Evolutionary conservation across 495 filamentous ascomycete genomes (phyloP).

Genomic region (Penicillium psychrofluorescens): DNA sequence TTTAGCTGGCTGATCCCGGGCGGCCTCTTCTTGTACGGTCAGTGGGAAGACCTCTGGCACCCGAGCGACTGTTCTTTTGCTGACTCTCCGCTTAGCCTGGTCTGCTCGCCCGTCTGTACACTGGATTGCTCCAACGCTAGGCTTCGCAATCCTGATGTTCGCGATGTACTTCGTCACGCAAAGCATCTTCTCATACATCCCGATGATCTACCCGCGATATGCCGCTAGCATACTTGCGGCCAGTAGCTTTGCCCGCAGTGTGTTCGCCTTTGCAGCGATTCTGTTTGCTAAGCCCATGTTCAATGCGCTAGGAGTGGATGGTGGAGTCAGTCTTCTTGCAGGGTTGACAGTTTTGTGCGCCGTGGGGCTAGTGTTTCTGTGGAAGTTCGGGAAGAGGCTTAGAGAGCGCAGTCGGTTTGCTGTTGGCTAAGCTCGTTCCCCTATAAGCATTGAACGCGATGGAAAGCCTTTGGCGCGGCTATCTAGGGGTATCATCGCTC

Average conservation of each 20-base stretch:
- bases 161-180: conserved; percentile 45
- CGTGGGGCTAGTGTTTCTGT: conserved; percentile 5
- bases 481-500: too few relatives aligned
- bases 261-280: conserved; percentile 41
- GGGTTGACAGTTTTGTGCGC: conserved; percentile 46
- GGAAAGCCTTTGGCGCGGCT: too few relatives aligned
- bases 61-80: conserved; percentile 43
- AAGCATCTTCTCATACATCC: conserved; percentile 50
- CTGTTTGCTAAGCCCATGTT: conserved; percentile 41
- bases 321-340: conserved; percentile 44
- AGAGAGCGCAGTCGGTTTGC: too few relatives aligned
- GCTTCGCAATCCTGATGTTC: conserved; percentile 45
- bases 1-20: too few relatives aligned
- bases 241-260: conserved; percentile 39
- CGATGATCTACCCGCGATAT: conserved; percentile 44
- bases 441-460: too few relatives aligned
- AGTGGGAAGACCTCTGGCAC: conserved; percentile 13
- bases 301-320: conserved; percentile 39
- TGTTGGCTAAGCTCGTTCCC: too few relatives aligned
- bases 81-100: conserved; percentile 52
- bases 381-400: too few relatives aligned
- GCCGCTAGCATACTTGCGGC: conserved; percentile 46
- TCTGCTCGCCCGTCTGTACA: conserved; percentile 44
- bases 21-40: too few relatives aligned
- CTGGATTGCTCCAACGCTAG: conserved; percentile 53